phyloP scores from a whole-genome alignment of 2,329 filamentous ascomycete genomes.

The Dryadomyces quercus-mongolicae region DNA sequence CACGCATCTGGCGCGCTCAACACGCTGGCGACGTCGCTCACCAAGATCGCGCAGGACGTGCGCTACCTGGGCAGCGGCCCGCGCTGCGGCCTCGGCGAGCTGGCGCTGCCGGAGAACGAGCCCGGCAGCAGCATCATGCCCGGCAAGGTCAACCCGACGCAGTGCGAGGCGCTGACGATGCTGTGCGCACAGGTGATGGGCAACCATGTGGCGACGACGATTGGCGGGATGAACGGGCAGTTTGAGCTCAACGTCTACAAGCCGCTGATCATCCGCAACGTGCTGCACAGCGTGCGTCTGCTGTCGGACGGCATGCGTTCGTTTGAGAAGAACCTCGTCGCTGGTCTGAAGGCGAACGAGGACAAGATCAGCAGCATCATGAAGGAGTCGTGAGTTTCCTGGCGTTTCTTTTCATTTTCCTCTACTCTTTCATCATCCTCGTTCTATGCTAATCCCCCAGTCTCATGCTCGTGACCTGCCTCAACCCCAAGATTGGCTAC shows the following conservation, averaged over 20 bases:
- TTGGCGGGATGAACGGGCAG: conserved; percentile 93
- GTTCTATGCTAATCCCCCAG: conserved; percentile 30
- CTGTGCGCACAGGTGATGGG: conserved; percentile 95
- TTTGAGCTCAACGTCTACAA: conserved; percentile 99
- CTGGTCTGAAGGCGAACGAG: conserved; percentile 84
- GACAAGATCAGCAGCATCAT: conserved; percentile 80
- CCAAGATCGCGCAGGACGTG: conserved; percentile 97
- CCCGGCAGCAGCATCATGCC: conserved; percentile 98
- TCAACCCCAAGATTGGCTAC: conserved; percentile 95
- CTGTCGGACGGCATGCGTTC: conserved; percentile 86
- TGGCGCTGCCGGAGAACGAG: conserved; percentile 93
- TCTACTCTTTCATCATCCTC: no score
- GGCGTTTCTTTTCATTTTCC: neutral
- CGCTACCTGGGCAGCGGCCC: conserved; percentile 93
- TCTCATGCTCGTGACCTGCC: conserved; percentile 94
- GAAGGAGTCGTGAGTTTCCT: conserved; percentile 69
- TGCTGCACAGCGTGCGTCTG: conserved; percentile 83
- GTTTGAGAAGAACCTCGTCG: conserved; percentile 88
- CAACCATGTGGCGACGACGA: conserved; percentile 86
- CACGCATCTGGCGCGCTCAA: conserved; percentile 90
- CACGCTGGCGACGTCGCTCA: conserved; percentile 80
- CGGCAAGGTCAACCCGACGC: conserved; percentile 97
- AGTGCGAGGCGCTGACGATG: conserved; percentile 97
- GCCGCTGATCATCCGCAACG: conserved; percentile 87
- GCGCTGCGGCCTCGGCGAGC: conserved; percentile 88